Evolutionary conservation across 306 rosid genomes (phyloP).

Genomic region (Lathyrus tuberosus): DNA sequence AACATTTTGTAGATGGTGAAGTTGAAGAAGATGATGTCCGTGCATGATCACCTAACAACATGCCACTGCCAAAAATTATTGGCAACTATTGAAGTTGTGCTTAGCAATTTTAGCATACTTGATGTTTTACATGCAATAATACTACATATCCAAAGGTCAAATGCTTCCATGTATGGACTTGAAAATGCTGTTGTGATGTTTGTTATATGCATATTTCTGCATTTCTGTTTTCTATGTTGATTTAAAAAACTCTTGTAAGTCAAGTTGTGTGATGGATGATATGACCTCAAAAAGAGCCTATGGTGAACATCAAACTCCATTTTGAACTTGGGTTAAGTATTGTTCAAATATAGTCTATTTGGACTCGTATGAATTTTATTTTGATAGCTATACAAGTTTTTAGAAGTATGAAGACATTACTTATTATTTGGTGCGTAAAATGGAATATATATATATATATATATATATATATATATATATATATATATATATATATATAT

Average conservation of each 20-base stretch:
- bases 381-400: too few relatives aligned
- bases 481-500: too few relatives aligned
- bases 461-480: too few relatives aligned
- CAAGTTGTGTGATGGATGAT: too few relatives aligned
- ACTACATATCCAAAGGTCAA: not conserved
- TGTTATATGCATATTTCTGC: not conserved
- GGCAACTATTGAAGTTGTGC: not conserved
- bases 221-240: not conserved
- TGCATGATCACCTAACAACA: not conserved
- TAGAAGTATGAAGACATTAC: too few relatives aligned
- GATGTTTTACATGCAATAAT: not conserved
- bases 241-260: not conserved
- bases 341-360: too few relatives aligned
- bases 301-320: too few relatives aligned
- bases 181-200: not conserved
- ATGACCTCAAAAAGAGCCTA: too few relatives aligned
- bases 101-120: not conserved
- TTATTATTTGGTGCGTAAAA: too few relatives aligned
- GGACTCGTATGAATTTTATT: too few relatives aligned
- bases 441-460: too few relatives aligned
- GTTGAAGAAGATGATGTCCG: not conserved
- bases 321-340: too few relatives aligned
- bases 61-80: not conserved
- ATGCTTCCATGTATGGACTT: not conserved
- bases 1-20: not conserved